Evolutionary conservation across 2,329 filamentous ascomycete species (phyloP).

Genomic region (Sclerotinia spermophila): DNA sequence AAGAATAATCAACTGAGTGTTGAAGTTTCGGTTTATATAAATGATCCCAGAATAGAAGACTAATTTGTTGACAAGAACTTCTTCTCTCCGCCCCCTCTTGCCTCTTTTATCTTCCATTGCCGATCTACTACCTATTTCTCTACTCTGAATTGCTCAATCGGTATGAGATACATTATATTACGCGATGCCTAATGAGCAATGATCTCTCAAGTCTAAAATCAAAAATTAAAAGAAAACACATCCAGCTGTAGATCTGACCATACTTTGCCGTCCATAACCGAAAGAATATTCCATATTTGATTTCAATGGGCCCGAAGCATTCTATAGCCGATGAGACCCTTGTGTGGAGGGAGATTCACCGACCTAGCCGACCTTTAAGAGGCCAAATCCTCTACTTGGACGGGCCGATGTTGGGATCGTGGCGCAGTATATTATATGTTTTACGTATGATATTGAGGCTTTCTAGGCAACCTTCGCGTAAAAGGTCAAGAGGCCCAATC

Average conservation of each 20-base stretch:
- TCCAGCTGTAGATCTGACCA: background rate
- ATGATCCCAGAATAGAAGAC: background rate
- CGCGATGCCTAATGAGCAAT: background rate
- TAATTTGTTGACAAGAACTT: background rate
- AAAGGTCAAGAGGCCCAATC: background rate
- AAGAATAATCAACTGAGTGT: background rate
- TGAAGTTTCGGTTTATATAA: background rate
- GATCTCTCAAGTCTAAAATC: background rate
- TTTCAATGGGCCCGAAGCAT: background rate
- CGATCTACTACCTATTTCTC: background rate
- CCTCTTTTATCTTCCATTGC: background rate
- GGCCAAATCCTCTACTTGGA: accelerated
- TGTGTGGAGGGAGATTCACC: background rate
- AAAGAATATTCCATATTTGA: background rate
- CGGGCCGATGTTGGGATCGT: background rate
- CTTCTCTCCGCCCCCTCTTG: background rate
- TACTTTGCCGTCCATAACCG: background rate
- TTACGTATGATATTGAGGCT: background rate
- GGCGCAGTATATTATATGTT: background rate
- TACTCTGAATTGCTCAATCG: background rate
- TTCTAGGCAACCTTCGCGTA: background rate
- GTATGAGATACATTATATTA: too few species aligned
- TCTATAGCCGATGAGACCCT: background rate
- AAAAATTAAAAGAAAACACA: background rate
- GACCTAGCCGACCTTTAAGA: background rate